These are phyloP conservation scores for Spiromastix sp. DNA, from an alignment of 2,329 filamentous ascomycete genomes.

Conservation along the genomic window DNA sequence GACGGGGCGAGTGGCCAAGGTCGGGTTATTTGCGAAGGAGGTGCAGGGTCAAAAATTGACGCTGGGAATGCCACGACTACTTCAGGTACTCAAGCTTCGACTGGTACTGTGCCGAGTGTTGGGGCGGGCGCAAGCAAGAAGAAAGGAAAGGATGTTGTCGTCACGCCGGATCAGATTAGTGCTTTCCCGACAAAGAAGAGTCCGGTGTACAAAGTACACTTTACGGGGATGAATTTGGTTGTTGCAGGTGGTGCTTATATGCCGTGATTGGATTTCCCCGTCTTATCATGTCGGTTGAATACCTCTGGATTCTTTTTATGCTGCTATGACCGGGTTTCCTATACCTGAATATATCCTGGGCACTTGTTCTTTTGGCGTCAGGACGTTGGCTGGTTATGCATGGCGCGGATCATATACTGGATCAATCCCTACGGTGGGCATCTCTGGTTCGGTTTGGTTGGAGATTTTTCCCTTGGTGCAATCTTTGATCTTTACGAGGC, in stretches of 20 bases:
- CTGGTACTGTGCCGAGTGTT: constrained; percentile 31
- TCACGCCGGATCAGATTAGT: constrained; percentile 86
- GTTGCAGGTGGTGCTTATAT: constrained; percentile 67
- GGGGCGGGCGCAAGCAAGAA: constrained; percentile 41
- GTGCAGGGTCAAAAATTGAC: constrained; percentile 40
- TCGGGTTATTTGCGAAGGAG: constrained; percentile 40
- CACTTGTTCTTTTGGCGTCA: not conserved
- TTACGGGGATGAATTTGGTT: constrained; percentile 91
- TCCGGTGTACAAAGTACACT: constrained; percentile 83
- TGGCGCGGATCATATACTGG: not conserved
- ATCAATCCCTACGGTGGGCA: no score
- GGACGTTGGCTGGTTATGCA: not conserved
- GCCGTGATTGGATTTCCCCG: constrained; percentile 27
- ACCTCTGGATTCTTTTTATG: not conserved
- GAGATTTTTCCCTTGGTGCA: no score
- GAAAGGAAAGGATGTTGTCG: constrained; percentile 79
- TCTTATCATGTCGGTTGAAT: not conserved
- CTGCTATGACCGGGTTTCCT: not conserved
- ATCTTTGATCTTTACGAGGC: no score
- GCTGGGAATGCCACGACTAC: constrained; percentile 39
- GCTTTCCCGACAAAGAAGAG: constrained; percentile 95
- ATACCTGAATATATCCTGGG: not conserved
- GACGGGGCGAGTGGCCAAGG: constrained; percentile 46
- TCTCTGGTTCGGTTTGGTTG: no score
- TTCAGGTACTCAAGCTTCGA: constrained; percentile 32